Base-by-base conservation (phyloP, 495 filamentous ascomycete genomes). In the Letharia columbiana region DNA sequence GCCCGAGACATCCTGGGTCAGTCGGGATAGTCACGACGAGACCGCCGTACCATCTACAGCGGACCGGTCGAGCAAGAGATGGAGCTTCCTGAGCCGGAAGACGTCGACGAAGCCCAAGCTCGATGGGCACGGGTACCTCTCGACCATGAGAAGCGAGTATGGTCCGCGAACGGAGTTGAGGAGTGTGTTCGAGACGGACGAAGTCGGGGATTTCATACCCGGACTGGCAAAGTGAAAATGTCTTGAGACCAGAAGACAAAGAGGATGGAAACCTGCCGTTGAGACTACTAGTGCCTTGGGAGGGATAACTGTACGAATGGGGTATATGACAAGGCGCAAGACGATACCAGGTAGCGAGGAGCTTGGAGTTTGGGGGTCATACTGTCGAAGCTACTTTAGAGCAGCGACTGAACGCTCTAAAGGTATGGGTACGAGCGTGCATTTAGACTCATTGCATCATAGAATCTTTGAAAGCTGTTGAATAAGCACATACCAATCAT, bases 31-130 rank as follows among this genome's bases (percentile, higher is more conserved):
- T 49, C 66, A 67, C 23, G 61, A 64, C 10, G 61, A 42, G 35
- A 67, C 66, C 1, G 59, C 59, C 15, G 65, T 62, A 2, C 60
- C 60, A 2, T 52, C 65, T 3, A 67, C 65, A 28, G 61, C 61
- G 39, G 54, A 67, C 31, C 9, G 61, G 28, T 49, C 45, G 10
- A 60, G 61, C 33, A 67, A 64, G 61, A 58, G 59, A 23, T 67
- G 66, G 61, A 67, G 61, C 42, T 54, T 67, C 8, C 44, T 67
- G 66, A 67, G 66, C 61, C 31, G 54, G 15, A 57, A 57, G 33
- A 37, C 15, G 7, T 50, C 49, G 6, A 37, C 31, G 1, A 57
- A 20, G 6, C 1, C 13, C 54, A 10, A n/a, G 6, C 4, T 3
- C 6, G 3, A 20, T 3, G 28, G 7, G 17, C 54, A 4, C 28